These are phyloP conservation scores for Rubus idaeus DNA, from an alignment of 306 rosid species.

Conservation along the genomic window DNA sequence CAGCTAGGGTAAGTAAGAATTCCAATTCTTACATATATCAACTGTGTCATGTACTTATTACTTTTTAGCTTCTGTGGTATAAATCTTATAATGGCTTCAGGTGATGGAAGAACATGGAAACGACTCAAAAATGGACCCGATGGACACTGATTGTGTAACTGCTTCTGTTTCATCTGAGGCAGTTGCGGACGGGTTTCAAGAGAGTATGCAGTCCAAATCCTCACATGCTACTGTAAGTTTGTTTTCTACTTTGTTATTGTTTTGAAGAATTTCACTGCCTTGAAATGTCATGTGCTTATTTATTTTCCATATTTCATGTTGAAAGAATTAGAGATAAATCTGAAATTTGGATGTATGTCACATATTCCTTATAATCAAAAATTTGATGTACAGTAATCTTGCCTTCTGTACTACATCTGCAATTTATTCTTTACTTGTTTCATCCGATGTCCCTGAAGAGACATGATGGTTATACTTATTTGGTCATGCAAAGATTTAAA, in stretches of 20 bases:
- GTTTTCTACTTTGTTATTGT: constrained; percentile 7
- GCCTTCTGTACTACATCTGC: not conserved
- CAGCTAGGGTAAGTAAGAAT: constrained; percentile 69
- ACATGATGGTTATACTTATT: not conserved
- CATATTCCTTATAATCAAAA: not conserved
- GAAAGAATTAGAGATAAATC: constrained; percentile 9
- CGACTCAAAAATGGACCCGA: constrained; percentile 46
- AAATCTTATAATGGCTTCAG: constrained; percentile 45
- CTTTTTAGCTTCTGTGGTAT: constrained; percentile 15
- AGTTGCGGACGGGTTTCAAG: constrained; percentile 54
- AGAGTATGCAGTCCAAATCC: constrained; percentile 39
- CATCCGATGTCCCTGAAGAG: not conserved
- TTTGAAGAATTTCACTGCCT: not conserved
- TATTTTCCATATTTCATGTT: not conserved
- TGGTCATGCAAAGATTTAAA: constrained; percentile 3
- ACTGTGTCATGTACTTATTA: constrained; percentile 21
- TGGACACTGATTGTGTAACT: constrained; percentile 54
- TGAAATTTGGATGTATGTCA: not conserved
- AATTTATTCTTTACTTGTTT: not conserved
- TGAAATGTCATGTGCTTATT: not conserved
- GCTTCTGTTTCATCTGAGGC: constrained; percentile 47
- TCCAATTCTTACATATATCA: constrained; percentile 9
- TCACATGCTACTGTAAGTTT: constrained; percentile 56
- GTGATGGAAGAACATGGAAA: constrained; percentile 60
- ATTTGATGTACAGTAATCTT: not conserved